phyloP scores from a whole-genome alignment of 1,284 basidiomycete species.

The Inonotus hispidus region DNA sequence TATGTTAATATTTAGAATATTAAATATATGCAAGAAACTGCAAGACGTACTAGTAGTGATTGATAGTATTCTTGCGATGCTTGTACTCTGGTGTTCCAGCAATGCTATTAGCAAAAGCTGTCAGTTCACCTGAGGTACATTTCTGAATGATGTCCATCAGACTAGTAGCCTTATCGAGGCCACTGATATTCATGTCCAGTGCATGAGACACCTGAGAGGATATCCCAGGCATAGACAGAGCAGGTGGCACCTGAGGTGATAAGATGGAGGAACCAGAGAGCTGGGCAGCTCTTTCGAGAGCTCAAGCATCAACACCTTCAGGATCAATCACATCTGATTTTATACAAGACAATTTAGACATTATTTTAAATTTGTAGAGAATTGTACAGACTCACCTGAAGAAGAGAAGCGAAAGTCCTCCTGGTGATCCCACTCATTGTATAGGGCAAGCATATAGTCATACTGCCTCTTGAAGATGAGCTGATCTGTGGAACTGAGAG shows the following conservation, averaged over 20 bases:
- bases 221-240: background rate
- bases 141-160: background rate
- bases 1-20: background rate
- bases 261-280: background rate
- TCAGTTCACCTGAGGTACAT: background rate
- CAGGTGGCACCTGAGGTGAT: background rate
- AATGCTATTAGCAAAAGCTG: background rate
- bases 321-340: too few species aligned
- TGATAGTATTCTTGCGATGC: background rate
- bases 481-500: background rate
- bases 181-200: background rate
- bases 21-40: background rate
- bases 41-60: background rate
- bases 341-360: too few species aligned
- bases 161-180: background rate
- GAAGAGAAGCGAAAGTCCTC: too few species aligned
- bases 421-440: too few species aligned
- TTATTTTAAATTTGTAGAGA: too few species aligned
- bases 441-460: background rate
- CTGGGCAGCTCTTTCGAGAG: background rate
- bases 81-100: background rate
- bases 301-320: background rate
- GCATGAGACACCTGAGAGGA: background rate
- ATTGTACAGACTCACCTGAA: too few species aligned
- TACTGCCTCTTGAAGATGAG: background rate